Percentiles rank a stretch among this genome's conserved stretches.
These are phyloP conservation scores for Saxispiralis lemnorum DNA, from an alignment of 495 filamentous ascomycete genomes.

Conservation along the genomic window DNA sequence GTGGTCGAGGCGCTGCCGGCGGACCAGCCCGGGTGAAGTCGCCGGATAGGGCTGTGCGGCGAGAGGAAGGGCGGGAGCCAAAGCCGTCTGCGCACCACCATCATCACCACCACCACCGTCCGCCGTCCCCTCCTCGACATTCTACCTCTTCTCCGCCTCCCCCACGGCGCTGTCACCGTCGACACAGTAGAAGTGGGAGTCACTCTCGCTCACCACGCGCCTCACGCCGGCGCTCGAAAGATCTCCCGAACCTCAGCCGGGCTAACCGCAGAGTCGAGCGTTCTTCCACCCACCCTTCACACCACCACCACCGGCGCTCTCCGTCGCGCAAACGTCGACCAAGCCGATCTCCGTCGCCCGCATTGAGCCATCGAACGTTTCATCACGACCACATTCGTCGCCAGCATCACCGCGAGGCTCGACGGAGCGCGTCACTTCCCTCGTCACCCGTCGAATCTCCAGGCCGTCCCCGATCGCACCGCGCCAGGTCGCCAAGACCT, in stretches of 20 bases:
- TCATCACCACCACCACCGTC: constrained; percentile 8
- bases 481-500: constrained; percentile 6
- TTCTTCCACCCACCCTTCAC: constrained; percentile 11
- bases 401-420: constrained; percentile 13
- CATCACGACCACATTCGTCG: constrained; percentile 3
- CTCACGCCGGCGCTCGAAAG: too few species aligned
- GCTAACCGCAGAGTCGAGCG: constrained; percentile 19
- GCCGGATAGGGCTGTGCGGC: constrained; percentile 1
- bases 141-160: too few species aligned
- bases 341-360: constrained; percentile 17
- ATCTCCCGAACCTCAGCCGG: constrained; percentile 3
- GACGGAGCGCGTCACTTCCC: constrained; percentile 11
- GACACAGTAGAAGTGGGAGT: too few species aligned
- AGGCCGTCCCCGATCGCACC: neutral
- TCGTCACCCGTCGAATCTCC: too few species aligned
- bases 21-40: neutral
- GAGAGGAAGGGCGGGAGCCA: constrained; percentile 6
- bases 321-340: constrained; percentile 20
- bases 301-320: constrained; percentile 12
- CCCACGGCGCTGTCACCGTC: too few species aligned
- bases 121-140: too few species aligned
- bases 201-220: constrained; percentile 1
- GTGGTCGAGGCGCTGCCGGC: constrained; percentile 1
- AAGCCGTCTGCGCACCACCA: constrained; percentile 11
- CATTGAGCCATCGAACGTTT: neutral